Base-by-base conservation (phyloP, 2,329 filamentous ascomycete species). In the Penicillium sp. region DNA sequence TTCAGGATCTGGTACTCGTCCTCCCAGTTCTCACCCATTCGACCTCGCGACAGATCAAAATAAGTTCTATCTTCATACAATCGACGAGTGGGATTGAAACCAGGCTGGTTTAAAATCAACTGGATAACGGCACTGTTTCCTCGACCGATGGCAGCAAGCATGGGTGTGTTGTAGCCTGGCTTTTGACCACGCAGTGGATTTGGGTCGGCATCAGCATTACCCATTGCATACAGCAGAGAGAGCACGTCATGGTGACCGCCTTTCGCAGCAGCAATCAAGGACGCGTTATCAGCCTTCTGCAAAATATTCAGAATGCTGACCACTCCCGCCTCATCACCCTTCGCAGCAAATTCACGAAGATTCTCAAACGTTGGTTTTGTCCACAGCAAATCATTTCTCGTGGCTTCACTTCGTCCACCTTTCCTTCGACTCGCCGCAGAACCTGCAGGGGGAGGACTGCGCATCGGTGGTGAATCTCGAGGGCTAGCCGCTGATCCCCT, bases 131-230 rank as follows among this genome's bases (percentile, higher is more conserved):
- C 89, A 47, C 94, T 83, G 65, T 96, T 94, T 4, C 85, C 85
- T 63, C 93, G 89, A 14, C 94, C 93, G 61, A 99, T 97, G 1
- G 94, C 92, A 55, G 92, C 92, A 36, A 97, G 83, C 80, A 99
- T 95, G 1, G 94, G 94, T 1, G 93, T 97, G 48, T 92, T 89
- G 66, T 90, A 87, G 54, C 94, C 92, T 40, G 82, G 75, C 55
- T 84, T 79, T 29, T 82, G 81, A 55, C 71, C 72, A 8, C 79
- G 67, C 44, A 92, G 74, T 11, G 90, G 84, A 6, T 83, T 79
- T 31, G 91, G 91, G 64, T 94, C 90, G 7, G 84, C 81, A 64
- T 88, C 81, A 16, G 84, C 82, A 46, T 82, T 79, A 2, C 88
- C 88, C 60, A 91, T 77, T 8, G 87, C 88, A 40, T 91, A 74